Conservation (phyloP, 2,329 filamentous ascomycete species). For the Paramyrothecium roridum region DNA sequence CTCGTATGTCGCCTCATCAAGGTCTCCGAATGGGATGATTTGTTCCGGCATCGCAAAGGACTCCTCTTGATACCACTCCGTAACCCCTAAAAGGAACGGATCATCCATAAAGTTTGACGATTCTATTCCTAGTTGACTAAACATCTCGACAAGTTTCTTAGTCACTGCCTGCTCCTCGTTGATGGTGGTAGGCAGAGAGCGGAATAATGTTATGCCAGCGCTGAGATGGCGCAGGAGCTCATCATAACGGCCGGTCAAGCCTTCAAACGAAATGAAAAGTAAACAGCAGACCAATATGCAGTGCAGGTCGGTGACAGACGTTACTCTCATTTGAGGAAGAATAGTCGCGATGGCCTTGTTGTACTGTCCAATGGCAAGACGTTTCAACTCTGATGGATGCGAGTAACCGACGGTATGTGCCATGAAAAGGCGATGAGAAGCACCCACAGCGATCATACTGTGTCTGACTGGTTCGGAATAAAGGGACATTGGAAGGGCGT, state of each 20-base stretch:
- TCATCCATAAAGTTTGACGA: conserved; percentile 16
- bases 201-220: conserved; percentile 10
- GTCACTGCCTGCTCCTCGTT: conserved; percentile 3
- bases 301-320: conserved; percentile 9
- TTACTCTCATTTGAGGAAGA: conserved; percentile 10
- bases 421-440: conserved; percentile 5
- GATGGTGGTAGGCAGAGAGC: neutral
- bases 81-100: conserved; percentile 4
- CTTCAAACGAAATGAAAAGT: conserved; percentile 16
- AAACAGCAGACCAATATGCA: conserved; percentile 15
- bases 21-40: conserved; percentile 8
- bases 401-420: conserved; percentile 1
- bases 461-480: conserved; percentile 2
- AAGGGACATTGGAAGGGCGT: conserved; percentile 3
- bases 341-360: conserved; percentile 15
- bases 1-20: conserved; percentile 11
- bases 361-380: conserved; percentile 15
- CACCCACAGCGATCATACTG: conserved; percentile 5
- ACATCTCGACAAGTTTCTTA: conserved; percentile 15
- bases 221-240: conserved; percentile 15
- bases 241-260: conserved; percentile 14
- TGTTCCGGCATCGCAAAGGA: too few relatives aligned
- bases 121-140: conserved; percentile 11
- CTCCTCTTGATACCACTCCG: neutral
- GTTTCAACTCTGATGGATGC: conserved; percentile 7